A percentile compares a stretch with the other conserved stretches of the same genome.
Conservation (phyloP, 495 filamentous ascomycete species). For the Aspergillus funiculosus region DNA sequence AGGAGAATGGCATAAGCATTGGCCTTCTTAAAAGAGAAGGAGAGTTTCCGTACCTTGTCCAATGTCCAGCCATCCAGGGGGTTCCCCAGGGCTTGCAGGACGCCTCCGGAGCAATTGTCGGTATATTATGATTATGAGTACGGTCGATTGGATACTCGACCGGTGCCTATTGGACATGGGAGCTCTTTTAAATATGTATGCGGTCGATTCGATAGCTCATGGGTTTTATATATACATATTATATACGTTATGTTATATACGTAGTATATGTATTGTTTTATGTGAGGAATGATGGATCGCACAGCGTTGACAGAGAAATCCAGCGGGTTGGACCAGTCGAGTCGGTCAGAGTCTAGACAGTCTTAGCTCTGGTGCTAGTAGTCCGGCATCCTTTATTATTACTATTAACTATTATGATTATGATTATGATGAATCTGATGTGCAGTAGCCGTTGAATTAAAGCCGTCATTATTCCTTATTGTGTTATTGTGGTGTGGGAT, state of each 20-base stretch:
- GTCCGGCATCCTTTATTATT: constrained; percentile 3
- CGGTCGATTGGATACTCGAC: constrained; percentile 5
- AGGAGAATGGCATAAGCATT: neutral
- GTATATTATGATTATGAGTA: neutral
- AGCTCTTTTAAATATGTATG: neutral
- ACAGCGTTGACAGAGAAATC: constrained; percentile 3
- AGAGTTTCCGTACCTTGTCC: too few species aligned
- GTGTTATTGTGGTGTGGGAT: too few species aligned
- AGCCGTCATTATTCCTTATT: constrained; percentile 3
- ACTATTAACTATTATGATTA: too few species aligned
- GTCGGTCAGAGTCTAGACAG: constrained; percentile 26
- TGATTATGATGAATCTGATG: too few species aligned
- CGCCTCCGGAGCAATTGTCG: constrained; percentile 1
- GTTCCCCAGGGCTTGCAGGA: neutral
- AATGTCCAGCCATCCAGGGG: too few species aligned
- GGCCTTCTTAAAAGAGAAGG: neutral
- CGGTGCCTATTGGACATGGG: constrained; percentile 7
- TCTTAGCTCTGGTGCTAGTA: constrained; percentile 6
- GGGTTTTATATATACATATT: neutral
- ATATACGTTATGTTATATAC: neutral
- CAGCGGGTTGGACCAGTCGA: constrained; percentile 21
- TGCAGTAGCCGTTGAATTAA: constrained; percentile 13
- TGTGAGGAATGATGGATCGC: constrained; percentile 6
- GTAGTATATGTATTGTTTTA: neutral
- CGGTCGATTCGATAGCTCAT: constrained; percentile 10